Conservation (phyloP, 768 basidiomycete genomes). For the Calocybe indica region DNA sequence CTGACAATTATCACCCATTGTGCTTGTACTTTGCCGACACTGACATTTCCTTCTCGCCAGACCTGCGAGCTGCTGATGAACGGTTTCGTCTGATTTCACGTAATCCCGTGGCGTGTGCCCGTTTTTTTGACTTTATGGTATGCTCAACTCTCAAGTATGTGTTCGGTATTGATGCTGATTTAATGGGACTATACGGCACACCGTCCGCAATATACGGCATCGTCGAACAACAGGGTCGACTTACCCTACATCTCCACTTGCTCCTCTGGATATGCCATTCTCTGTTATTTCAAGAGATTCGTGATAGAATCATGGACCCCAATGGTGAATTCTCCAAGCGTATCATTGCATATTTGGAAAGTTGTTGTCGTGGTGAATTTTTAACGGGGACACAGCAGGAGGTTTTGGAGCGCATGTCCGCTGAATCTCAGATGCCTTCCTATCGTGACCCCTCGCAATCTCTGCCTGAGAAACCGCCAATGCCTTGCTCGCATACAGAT, state of each 20-base stretch:
- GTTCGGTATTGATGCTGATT: constrained; percentile 8
- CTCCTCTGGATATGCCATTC: constrained; percentile 26
- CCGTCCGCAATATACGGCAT: constrained; percentile 23
- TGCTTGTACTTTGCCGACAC: constrained; percentile 17
- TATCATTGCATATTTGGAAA: constrained; percentile 15
- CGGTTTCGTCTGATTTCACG: constrained; percentile 6
- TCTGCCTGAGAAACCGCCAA: neutral
- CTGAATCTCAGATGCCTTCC: neutral
- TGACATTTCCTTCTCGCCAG: constrained; percentile 11
- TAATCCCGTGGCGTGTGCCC: constrained; percentile 24
- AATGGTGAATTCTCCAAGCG: constrained; percentile 10
- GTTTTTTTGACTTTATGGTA: constrained; percentile 26
- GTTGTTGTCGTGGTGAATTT: constrained; percentile 14
- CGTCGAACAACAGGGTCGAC: constrained; percentile 29
- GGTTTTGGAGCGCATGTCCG: neutral
- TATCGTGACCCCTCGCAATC: neutral
- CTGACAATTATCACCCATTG: constrained; percentile 17
- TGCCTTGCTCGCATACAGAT: neutral
- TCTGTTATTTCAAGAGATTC: constrained; percentile 23
- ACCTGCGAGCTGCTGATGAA: constrained; percentile 7
- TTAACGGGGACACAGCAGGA: constrained; percentile 5
- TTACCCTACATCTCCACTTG: constrained; percentile 32
- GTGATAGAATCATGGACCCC: neutral
- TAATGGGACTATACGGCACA: constrained; percentile 19
- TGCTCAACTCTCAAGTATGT: constrained; percentile 20